Evolutionary conservation across 2,329 filamentous ascomycete species (phyloP).

Genomic region (Leptographium lundbergii): DNA sequence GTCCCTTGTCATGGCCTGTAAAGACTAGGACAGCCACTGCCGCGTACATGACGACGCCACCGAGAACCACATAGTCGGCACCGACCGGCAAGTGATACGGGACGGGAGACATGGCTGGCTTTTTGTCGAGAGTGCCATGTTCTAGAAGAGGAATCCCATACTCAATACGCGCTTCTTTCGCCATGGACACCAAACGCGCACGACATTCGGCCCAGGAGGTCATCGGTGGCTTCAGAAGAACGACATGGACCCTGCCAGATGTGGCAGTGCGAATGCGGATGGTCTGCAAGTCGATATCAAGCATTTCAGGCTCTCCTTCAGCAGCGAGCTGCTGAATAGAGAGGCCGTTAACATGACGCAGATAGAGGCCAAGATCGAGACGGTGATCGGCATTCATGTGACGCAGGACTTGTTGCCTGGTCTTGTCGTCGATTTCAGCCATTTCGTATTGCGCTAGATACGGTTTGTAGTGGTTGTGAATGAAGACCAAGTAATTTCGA

Average conservation of each 20-base stretch:
- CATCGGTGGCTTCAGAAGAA: constrained; percentile 62
- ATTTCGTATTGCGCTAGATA: not conserved
- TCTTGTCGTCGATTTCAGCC: constrained; percentile 10
- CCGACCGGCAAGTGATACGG: constrained; percentile 27
- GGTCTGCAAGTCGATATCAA: constrained; percentile 49
- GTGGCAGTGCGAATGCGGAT: constrained; percentile 47
- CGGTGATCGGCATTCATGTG: constrained; percentile 85
- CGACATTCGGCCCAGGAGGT: constrained; percentile 54
- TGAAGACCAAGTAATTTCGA: not conserved
- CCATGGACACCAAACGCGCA: constrained; percentile 59
- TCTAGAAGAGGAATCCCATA: constrained; percentile 45
- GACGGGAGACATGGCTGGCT: not conserved
- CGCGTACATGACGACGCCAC: constrained; percentile 41
- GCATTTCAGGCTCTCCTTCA: constrained; percentile 36
- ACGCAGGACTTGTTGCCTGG: constrained; percentile 36
- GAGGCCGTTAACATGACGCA: constrained; percentile 57
- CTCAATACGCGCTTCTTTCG: constrained; percentile 38
- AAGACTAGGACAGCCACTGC: constrained; percentile 32
- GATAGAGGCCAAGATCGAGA: constrained; percentile 61
- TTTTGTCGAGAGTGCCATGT: constrained; percentile 23
- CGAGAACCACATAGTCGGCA: constrained; percentile 40
- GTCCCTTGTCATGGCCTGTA: constrained; percentile 37
- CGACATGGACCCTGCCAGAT: constrained; percentile 27
- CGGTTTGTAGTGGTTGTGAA: not conserved
- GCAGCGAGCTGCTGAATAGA: constrained; percentile 22